Evolutionary conservation across 805 yeast species (phyloP), one percentile per base, ranked within the genome.

Genomic region (Barnettozyma vustinii): DNA sequence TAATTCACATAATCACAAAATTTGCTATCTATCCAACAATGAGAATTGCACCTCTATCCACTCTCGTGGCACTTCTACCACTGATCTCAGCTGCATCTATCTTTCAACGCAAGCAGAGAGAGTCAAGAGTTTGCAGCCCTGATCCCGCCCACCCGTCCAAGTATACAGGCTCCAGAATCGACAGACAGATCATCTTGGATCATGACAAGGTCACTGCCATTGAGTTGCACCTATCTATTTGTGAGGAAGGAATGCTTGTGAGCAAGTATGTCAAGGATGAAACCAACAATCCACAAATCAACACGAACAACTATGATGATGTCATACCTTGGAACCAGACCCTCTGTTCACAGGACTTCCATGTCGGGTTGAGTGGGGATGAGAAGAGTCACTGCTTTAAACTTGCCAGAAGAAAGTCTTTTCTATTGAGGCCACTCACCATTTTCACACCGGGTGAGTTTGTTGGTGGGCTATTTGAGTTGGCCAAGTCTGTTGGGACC

Each of bases 401-500:
- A 42, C 59, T 77, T 50, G 79, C 69, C 71, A 67, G 84, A 46
- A 62, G 76, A 30, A 69, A 70, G 49, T 64, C 67, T 48, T 75
- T 69, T 49, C 75, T 75, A 5, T 64, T 59, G 23, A 62, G 76
- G 44, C 57, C 68, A 23, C 45, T 72, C 5, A 66, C 72, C 1
- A 59, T 75, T 16, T 77, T 63, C 56, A 59, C 72, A 13, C 81
- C 83, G 0, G 64, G 68, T 18, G 68, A 77, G 0, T 69, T 71
- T 50, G 73, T 80, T 1, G 85, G 84, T 2, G 83, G 76, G 0
- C 54, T 80, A 3, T 80, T 68, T 58, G 68, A 67, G 18, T 25
- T 44, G 42, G 70, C 77, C 47, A 62, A 66, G 2, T 46, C 67
- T 1, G 57, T 66, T 2, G 44, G 12, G 6, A 33, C 2, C 18